Conservation (phyloP, 2,329 filamentous ascomycete genomes). For the Xylariomycetidae sp. region DNA sequence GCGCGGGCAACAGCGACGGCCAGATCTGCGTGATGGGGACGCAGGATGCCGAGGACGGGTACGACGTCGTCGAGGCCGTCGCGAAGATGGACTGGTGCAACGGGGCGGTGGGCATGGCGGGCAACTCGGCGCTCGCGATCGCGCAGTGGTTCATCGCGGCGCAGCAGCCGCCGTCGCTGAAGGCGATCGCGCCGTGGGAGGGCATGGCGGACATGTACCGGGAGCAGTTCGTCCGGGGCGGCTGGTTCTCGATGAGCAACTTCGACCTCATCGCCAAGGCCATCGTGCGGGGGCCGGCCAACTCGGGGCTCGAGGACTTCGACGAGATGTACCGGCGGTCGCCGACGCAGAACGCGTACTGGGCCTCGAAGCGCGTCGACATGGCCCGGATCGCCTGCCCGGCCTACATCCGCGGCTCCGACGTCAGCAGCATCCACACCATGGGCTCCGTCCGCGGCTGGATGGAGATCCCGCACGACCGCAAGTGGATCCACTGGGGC, state of each 20-base stretch:
- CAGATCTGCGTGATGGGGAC: constrained; percentile 29
- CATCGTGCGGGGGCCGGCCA: constrained; percentile 27
- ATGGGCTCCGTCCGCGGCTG: constrained; percentile 33
- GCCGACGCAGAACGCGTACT: constrained; percentile 29
- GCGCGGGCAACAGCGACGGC: constrained; percentile 22
- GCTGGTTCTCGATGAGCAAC: constrained; percentile 33
- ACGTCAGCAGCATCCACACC: constrained; percentile 28
- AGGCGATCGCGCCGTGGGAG: constrained; percentile 42
- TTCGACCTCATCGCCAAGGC: constrained; percentile 37
- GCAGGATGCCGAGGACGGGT: constrained; percentile 40
- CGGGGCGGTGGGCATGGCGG: constrained; percentile 36
- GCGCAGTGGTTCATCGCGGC: constrained; percentile 39
- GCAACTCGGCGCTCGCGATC: constrained; percentile 38
- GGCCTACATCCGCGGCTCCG: constrained; percentile 30
- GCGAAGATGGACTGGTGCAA: constrained; percentile 40
- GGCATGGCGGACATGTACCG: constrained; percentile 41
- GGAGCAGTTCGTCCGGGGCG: constrained; percentile 40
- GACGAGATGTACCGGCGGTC: constrained; percentile 35
- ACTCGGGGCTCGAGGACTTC: constrained; percentile 33
- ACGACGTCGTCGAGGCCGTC: constrained; percentile 39
- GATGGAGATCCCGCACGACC: constrained; percentile 28
- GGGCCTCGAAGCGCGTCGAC: constrained; percentile 33
- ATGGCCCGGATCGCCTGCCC: constrained; percentile 31
- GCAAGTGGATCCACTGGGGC: constrained; percentile 41
- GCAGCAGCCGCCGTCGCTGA: constrained; percentile 34